phyloP scores from a whole-genome alignment of 345 rosid species.

The Excoecaria agallocha region DNA sequence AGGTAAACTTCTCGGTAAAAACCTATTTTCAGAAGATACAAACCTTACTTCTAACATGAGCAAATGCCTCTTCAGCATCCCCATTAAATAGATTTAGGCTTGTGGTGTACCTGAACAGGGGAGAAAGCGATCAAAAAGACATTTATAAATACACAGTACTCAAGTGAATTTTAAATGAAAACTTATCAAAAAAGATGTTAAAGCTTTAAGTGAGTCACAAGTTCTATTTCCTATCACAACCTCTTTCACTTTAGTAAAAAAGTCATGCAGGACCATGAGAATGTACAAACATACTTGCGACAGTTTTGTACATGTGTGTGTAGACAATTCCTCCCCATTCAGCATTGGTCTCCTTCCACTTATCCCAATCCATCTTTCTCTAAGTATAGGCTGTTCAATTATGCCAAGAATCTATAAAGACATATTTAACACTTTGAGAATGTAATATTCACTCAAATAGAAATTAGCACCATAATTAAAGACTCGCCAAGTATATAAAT shows the following conservation, averaged over 20 bases:
- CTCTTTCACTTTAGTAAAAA: background rate
- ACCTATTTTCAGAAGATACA: slow-evolving; percentile 15
- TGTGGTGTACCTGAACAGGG: slow-evolving; percentile 69
- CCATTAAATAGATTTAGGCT: slow-evolving; percentile 90
- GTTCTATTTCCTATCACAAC: background rate
- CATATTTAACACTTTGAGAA: background rate
- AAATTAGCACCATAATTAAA: background rate
- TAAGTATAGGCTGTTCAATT: slow-evolving; percentile 81
- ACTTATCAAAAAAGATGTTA: background rate
- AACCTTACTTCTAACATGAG: slow-evolving; percentile 85
- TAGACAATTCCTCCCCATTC: slow-evolving; percentile 71
- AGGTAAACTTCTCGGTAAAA: background rate
- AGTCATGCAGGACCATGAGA: slow-evolving; percentile 12
- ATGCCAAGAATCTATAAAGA: slow-evolving; percentile 71
- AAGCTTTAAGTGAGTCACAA: slow-evolving; percentile 7
- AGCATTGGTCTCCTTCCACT: slow-evolving; percentile 67
- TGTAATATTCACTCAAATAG: too few species aligned
- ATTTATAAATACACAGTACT: slow-evolving; percentile 1
- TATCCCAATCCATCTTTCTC: too few species aligned
- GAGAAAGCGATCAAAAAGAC: slow-evolving; percentile 7
- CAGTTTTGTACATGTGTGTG: slow-evolving; percentile 58
- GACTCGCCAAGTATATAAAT: background rate
- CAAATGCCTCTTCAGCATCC: slow-evolving; percentile 74
- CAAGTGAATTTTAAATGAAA: background rate
- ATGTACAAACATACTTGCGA: slow-evolving; percentile 88